Evolutionary conservation across 495 filamentous ascomycete genomes (phyloP).

Genomic region (Apiosordaria backusii): DNA sequence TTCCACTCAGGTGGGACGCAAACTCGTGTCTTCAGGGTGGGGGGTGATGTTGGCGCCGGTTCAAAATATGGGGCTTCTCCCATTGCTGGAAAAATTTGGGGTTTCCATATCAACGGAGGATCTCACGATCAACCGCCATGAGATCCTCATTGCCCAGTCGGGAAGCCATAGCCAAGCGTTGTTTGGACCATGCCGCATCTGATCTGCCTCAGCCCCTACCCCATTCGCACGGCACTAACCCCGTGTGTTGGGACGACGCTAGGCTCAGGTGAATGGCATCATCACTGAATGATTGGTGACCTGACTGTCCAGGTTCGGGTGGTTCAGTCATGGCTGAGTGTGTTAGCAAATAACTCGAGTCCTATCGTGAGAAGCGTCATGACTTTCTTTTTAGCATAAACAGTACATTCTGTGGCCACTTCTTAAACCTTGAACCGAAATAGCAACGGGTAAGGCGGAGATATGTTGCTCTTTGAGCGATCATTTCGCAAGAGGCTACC

Average conservation of each 20-base stretch:
- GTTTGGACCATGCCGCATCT: conserved; percentile 11
- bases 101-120: background rate
- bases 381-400: background rate
- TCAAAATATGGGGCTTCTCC: background rate
- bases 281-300: background rate
- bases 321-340: too few species aligned
- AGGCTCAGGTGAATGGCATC: background rate
- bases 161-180: conserved; percentile 1
- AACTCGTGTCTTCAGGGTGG: background rate
- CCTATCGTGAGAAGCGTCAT: background rate
- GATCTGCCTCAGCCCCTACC: conserved; percentile 12
- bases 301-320: too few species aligned
- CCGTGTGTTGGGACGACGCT: background rate
- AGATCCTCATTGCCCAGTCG: background rate
- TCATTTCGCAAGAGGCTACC: background rate
- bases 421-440: background rate
- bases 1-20: background rate
- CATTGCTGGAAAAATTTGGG: background rate
- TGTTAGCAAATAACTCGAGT: too few species aligned
- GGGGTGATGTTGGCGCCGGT: background rate
- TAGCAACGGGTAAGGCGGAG: background rate
- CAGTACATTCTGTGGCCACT: background rate
- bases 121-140: background rate
- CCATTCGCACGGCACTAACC: conserved; percentile 1
- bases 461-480: background rate